phyloP scores from a whole-genome alignment of 371 early-diverging fungal species.

The Syncephalastrum sp. region DNA sequence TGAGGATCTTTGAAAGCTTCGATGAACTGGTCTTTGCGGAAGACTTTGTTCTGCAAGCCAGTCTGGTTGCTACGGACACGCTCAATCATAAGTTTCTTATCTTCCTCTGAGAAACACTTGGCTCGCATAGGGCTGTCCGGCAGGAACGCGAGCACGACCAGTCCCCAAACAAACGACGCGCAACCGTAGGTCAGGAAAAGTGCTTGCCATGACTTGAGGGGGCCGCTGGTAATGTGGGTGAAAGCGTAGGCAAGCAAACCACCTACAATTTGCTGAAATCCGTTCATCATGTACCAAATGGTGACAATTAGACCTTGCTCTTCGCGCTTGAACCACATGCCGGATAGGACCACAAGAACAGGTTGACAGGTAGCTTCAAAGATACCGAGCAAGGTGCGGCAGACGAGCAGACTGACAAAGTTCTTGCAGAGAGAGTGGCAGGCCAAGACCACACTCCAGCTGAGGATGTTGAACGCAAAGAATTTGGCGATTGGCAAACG shows the following conservation, averaged over 20 bases:
- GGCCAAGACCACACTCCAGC: slow-evolving; percentile 21
- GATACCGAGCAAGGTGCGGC: slow-evolving; percentile 24
- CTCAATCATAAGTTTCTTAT: slow-evolving; percentile 25
- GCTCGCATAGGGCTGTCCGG: slow-evolving; percentile 31
- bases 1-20: slow-evolving; percentile 26
- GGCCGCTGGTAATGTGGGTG: slow-evolving; percentile 22
- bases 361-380: slow-evolving; percentile 29
- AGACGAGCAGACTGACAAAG: slow-evolving; percentile 17
- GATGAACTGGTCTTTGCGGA: slow-evolving; percentile 20
- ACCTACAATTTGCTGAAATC: slow-evolving; percentile 28
- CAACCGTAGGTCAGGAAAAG: slow-evolving; percentile 22
- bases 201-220: slow-evolving; percentile 26
- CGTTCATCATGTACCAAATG: slow-evolving; percentile 42
- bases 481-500: slow-evolving; percentile 26
- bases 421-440: slow-evolving; percentile 19
- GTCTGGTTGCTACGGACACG: slow-evolving; percentile 26
- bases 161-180: slow-evolving; percentile 20
- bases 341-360: slow-evolving; percentile 16
- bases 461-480: slow-evolving; percentile 19
- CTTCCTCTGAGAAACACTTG: slow-evolving; percentile 27
- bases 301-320: slow-evolving; percentile 76
- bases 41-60: slow-evolving; percentile 20
- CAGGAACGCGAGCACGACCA: slow-evolving; percentile 15
- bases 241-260: slow-evolving; percentile 28
- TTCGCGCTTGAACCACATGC: slow-evolving; percentile 51